Base-by-base conservation (phyloP, 441 rosid species). In the Gossypium trilobum region DNA sequence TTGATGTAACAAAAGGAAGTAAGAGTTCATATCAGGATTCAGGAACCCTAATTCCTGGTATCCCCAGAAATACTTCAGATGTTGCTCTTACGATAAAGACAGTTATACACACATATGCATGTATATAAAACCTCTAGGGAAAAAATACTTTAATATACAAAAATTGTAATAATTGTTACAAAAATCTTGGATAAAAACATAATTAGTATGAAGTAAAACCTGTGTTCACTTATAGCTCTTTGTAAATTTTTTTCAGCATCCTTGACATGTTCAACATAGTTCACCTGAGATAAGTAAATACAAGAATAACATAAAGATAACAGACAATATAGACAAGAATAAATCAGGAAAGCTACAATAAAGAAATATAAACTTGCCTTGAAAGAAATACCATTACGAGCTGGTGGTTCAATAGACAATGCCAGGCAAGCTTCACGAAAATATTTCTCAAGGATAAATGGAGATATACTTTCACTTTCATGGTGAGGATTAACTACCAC, bases 361-460 rank as follows among this genome's bases (percentile, higher is more conserved):
- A 72, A 36, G 60, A 66, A 69, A 71, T 62, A 61, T 55, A 27
- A 73, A 58, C 20, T 78, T 77, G 89, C 97, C 90, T 92, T 89
- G 85, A 88, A 86, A 77, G 72, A 73, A 60, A 82, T 67, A 51
- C 80, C 83, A 75, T 79, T 78, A 74, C 72, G 82, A 31, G 84
- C 78, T 72, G 81, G 80, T 57, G 80, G 70, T 79, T 87, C 92
- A 73, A 79, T 73, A 66, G 87, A 90, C 82, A 89, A 75, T 57
- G 90, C 84, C 72, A 77, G 87, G 80, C 97, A 91, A 74, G 97
- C 91, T 83, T 94, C 97, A 75, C 84, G 88, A 77, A 87, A 91
- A 82, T 92, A 96, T 79, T 80, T 89, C 79, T 94, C 96, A 50
- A 94, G 90, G 77, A 89, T 81, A 78, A 89, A 76, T 74, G 89